Base-by-base conservation (phyloP, 2,329 filamentous ascomycete genomes). In the Fusarium foetens region DNA sequence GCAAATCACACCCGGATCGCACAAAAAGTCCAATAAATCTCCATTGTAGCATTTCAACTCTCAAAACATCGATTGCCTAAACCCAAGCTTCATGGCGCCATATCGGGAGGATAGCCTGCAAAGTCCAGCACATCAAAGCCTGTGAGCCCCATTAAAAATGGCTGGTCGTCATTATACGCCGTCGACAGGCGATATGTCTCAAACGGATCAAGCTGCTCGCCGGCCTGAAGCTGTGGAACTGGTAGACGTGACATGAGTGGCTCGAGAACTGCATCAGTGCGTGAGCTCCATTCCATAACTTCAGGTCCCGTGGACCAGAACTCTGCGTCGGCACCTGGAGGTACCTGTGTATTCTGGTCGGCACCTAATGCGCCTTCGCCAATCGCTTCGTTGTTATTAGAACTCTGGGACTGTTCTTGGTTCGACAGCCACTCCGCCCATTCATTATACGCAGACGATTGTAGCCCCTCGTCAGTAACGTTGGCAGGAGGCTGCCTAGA, bases 1-100 rank as follows among this genome's bases (percentile, higher is more conserved):
- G 4, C 0, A 29, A 48, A 4, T n/a, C 27, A 6, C 10, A n/a
- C 0, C 3, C 6, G 0, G 7, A 7, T 6, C 4, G 1, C 3
- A 4, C 5, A 23, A 3, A 9, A 3, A 7, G 7, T 9, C 4
- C 12, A 21, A 6, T 25, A 21, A 25, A 4, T 3, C 12, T 4
- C 23, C 12, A 10, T n/a, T 4, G 9, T 29, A 9, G 6, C 12
- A 21, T n/a, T 29, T 23, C 6, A 5, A n/a, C 3, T 10, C 8
- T 8, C 19, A 29, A 16, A 21, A 7, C 8, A 1, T 29, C 6
- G 4, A 11, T n/a, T 16, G 6, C 19, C 27, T 16, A 6, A 8
- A 12, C 2, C 10, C 3, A n/a, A 17, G 14, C n/a, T 9, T 35
- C 12, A 52, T 12, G 33, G 23, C 0, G 29, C n/a, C 9, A 49